These are phyloP conservation scores for Moricandia arvensis DNA, from an alignment of 345 rosid genomes.

Conservation along the genomic window DNA sequence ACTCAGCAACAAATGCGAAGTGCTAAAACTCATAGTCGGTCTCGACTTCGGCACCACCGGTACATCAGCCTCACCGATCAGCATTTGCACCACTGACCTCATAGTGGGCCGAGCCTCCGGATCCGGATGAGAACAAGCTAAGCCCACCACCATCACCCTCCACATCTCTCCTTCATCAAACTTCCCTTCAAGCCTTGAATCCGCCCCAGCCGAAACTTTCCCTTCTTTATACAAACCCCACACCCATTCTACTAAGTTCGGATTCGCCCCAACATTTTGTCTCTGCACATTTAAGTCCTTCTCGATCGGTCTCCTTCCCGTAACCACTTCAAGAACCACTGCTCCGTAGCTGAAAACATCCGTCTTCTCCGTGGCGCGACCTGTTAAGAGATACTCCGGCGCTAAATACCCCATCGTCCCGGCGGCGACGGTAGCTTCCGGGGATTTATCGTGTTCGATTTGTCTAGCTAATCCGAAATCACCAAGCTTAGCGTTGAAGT, in stretches of 20 bases:
- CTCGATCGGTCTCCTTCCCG: conserved; percentile 58
- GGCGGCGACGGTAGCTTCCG: conserved; percentile 57
- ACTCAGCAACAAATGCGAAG: conserved; percentile 73
- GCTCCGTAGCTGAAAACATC: conserved; percentile 66
- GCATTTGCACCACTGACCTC: conserved; percentile 56
- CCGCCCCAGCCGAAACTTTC: conserved; percentile 46
- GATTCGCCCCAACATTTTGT: conserved; percentile 36
- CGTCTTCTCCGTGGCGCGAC: conserved; percentile 53
- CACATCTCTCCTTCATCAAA: conserved; percentile 49
- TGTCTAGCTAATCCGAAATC: conserved; percentile 62
- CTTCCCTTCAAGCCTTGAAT: conserved; percentile 48
- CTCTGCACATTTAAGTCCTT: conserved; percentile 39
- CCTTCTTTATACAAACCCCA: conserved; percentile 58
- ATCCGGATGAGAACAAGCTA: conserved; percentile 58
- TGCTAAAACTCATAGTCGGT: conserved; percentile 72
- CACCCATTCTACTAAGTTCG: conserved; percentile 62
- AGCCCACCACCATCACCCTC: conserved; percentile 48
- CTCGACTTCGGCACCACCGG: conserved; percentile 38
- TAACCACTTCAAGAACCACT: conserved; percentile 54
- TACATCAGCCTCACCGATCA: conserved; percentile 39
- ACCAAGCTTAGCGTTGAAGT: conserved; percentile 55
- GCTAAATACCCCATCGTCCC: conserved; percentile 69
- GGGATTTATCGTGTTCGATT: conserved; percentile 56
- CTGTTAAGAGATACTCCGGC: conserved; percentile 56
- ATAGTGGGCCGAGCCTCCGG: conserved; percentile 53